phyloP scores from a whole-genome alignment of 2,329 filamentous ascomycete species.

The Sarocladiaceae sp. region DNA sequence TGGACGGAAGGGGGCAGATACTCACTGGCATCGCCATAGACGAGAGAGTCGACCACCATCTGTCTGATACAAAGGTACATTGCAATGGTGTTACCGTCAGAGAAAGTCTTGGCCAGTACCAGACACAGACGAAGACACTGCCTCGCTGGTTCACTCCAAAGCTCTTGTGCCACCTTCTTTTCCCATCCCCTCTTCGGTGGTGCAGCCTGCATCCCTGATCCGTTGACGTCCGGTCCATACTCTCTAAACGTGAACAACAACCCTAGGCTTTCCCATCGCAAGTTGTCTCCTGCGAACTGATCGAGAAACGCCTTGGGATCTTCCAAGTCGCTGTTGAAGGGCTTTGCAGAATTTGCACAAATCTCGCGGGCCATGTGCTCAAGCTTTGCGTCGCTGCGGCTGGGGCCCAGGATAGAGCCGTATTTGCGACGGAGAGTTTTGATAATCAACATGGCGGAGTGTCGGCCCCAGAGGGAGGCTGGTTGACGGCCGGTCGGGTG shows the following conservation, averaged over 20 bases:
- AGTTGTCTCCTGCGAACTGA: constrained; percentile 31
- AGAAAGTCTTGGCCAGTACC: constrained; percentile 17
- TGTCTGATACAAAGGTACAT: constrained; percentile 27
- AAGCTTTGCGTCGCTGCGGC: constrained; percentile 23
- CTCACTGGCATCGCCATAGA: constrained; percentile 31
- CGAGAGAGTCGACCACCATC: constrained; percentile 26
- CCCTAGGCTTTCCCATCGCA: constrained; percentile 41
- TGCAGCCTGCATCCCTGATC: background rate
- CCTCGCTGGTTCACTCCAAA: constrained; percentile 10
- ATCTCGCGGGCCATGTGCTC: constrained; percentile 31
- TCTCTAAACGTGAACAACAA: constrained; percentile 24
- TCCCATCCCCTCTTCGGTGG: background rate
- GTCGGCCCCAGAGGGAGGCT: constrained; percentile 27
- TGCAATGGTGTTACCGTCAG: constrained; percentile 25
- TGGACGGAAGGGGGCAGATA: constrained; percentile 2
- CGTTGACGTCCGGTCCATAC: constrained; percentile 4
- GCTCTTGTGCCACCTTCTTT: background rate
- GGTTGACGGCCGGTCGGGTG: constrained; percentile 14
- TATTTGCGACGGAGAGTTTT: constrained; percentile 27
- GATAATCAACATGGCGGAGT: constrained; percentile 23
- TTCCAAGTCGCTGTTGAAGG: constrained; percentile 29
- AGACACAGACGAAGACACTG: constrained; percentile 26
- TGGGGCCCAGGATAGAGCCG: constrained; percentile 20
- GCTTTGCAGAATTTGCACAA: constrained; percentile 31
- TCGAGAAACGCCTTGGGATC: constrained; percentile 32